Percentiles rank a stretch among this genome's conserved stretches.
These are phyloP conservation scores for Lasiodiplodia citricola DNA, from an alignment of 2,329 filamentous ascomycete genomes.

Conservation along the genomic window DNA sequence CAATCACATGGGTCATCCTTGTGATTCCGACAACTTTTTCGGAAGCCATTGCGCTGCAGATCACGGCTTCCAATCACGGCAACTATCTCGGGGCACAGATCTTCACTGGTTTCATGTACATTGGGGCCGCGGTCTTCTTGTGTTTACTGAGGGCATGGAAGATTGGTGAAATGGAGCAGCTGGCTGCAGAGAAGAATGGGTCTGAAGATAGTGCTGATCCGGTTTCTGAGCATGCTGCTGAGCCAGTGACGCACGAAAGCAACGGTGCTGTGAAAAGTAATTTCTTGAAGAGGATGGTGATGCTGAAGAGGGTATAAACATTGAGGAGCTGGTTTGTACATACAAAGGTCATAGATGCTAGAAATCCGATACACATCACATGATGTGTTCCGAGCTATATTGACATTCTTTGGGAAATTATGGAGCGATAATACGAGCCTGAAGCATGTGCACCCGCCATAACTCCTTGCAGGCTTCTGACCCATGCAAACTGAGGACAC, in stretches of 20 bases:
- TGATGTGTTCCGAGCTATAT: not conserved
- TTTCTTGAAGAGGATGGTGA: conserved; percentile 18
- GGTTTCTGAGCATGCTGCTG: conserved; percentile 22
- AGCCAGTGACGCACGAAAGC: not conserved
- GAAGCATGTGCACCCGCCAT: not conserved
- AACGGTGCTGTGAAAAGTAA: not conserved
- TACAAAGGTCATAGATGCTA: not conserved
- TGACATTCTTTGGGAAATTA: not conserved
- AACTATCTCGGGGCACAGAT: conserved; percentile 64
- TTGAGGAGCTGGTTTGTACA: too few species aligned
- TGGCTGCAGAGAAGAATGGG: conserved; percentile 40
- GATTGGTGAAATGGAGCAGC: conserved; percentile 58
- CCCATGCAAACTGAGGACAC: too few species aligned
- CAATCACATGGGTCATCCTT: conserved; percentile 73
- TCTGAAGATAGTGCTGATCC: conserved; percentile 34
- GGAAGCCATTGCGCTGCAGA: conserved; percentile 61
- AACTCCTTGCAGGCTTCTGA: not conserved
- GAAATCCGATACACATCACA: not conserved
- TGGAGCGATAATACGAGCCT: not conserved
- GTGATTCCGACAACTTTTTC: conserved; percentile 71
- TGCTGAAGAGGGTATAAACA: conserved; percentile 15
- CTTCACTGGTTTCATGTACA: conserved; percentile 66
- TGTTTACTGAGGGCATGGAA: conserved; percentile 66
- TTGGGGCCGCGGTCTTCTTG: conserved; percentile 60
- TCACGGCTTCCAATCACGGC: conserved; percentile 54